Evolutionary conservation across 306 rosid genomes (phyloP), one percentile per base, ranked within the genome.

Genomic region (Quercus bicolor): DNA sequence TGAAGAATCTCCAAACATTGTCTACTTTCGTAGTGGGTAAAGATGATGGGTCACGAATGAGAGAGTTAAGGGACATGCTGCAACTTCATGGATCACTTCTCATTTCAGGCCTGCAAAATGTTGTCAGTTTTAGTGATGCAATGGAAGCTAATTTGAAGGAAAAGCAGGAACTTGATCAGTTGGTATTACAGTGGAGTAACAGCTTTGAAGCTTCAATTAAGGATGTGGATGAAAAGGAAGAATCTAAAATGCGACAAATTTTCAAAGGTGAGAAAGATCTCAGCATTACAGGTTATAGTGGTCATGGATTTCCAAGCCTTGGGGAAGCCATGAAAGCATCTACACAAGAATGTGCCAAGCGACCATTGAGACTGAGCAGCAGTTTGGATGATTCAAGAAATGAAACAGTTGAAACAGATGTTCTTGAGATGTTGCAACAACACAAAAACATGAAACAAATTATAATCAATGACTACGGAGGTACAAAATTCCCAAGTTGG

Each of bases 381-480:
- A 57, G 12, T 57, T n/a, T 68, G 73, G 79, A 78, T 59, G 24
- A 48, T 57, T 53, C 77, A 75, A 78, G 86, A 72, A 56, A 83
- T 40, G 80, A 74, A 52, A 53, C 74, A 61, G 74, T 75, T 19
- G 86, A 75, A 75, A 75, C 51, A 60, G 29, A 68, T 52, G 83
- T 83, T 16, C 72, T 83, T 12, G 83, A 83, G 80, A 83, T 83
- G 86, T 76, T 83, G 31, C 83, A 78, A 54, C 86, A 83, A 24
- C 86, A 79, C 37, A 53, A 75, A 5, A 78, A 69, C 28, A 70
- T 75, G 11, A 78, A 75, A 56, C 16, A 55, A 5, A 37, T 83
- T 61, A 79, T 60, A 21, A 79, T 83, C 2, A 37, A 62, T 29
- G 86, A 79, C 29, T 83, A 74, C 3, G 86, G 83, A 52, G 86